Base-by-base conservation (phyloP, 306 rosid species). In the Adenanthera pavonina region DNA sequence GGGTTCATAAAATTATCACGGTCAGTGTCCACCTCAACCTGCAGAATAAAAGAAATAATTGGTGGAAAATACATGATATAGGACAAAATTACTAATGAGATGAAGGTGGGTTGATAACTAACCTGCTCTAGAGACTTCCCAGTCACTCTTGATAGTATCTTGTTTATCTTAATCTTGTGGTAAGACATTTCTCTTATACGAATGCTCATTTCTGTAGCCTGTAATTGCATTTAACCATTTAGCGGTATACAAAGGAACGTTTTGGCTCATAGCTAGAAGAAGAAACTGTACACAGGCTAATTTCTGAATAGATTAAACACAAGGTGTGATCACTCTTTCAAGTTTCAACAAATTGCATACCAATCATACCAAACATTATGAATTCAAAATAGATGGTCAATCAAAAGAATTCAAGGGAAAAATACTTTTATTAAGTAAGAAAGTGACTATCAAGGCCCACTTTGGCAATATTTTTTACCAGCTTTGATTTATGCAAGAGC, bases 1-100 rank as follows among this genome's bases (percentile, higher is more conserved):
- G 99, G 82, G 82, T 87, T 93, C 99, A 95, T 89, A 83, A 93
- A 95, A 77, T 93, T 87, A 87, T 95, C 99, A 25, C 98, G 93
- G 33, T 88, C 93, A 0, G 99, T 93, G 88, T 92, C 99, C 69
- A 62, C 43, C 71, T 93, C 98, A 76, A 95, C 67, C 99, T 95
- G 90, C 85, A 83, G 72, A 57, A 15, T 56, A 72, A 62, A 57
- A 25, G n/a, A 80, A 34, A 11, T 4, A 40, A 14, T 14, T 16
- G 79, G 65, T 38, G 25, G 40, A 74, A 71, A 9, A 33, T 38
- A 79, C 7, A 65, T 9, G 46, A 11, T 14, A 36, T 36, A 35
- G 34, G 51, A 19, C 2, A 53, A 61, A 16, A 70, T 61, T 20
- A 80, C 60, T 38, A 53, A 16, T 8, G 3, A 75, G 52, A 74